Evolutionary conservation across 2,329 filamentous ascomycete species (phyloP), one percentile per base, ranked within the genome.

Genomic region (Hypocrella siamensis): DNA sequence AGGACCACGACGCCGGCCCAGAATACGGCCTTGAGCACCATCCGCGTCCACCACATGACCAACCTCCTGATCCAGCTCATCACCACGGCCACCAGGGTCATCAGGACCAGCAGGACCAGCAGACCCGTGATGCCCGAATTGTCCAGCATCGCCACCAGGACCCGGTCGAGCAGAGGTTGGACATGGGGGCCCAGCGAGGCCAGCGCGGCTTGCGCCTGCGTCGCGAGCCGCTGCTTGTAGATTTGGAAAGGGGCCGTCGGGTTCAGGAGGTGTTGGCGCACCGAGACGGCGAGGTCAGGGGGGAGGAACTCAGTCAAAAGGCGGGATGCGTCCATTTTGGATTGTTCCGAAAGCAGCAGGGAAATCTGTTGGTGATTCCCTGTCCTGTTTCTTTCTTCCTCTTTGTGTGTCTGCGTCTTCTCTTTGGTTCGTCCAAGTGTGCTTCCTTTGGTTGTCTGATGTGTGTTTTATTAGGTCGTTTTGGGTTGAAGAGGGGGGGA

Each of bases 1-100:
- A 74, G 26, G 1, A 63, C 60, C 4, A 65, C 56, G 3, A 86
- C 42, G 2, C 58, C 50, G 2, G 65, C 67, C 72, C 75, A 90
- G 40, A 84, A 72, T 2, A 69, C 51, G 26, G 84, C 42, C 17
- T 67, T 58, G 39, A 82, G 51, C 9, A 65, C 63, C 34, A 93
- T 48, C n/a, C 68, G 61, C 32, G 84, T 70, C 73, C 83, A 84
- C 60, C 76, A 92, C 47, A 84, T 59, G 35, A 93, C 63, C 15
- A 83, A 57, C 37, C 82, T 70, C 38, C 75, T 73, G 14, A 84
- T 59, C 58, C 79, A 78, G 49, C 76, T 67, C 40, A 90, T 60
- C 35, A 86, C 50, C 47, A 84, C 61, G 31, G 88, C 53, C 34
- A 75, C 56, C 19, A 75, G 42, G 28, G 77, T 54, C 34, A 56